A percentile compares a stretch with the other conserved stretches of the same genome.
phyloP scores from a whole-genome alignment of 805 yeast species.

The Maudiozyma barnettii region DNA sequence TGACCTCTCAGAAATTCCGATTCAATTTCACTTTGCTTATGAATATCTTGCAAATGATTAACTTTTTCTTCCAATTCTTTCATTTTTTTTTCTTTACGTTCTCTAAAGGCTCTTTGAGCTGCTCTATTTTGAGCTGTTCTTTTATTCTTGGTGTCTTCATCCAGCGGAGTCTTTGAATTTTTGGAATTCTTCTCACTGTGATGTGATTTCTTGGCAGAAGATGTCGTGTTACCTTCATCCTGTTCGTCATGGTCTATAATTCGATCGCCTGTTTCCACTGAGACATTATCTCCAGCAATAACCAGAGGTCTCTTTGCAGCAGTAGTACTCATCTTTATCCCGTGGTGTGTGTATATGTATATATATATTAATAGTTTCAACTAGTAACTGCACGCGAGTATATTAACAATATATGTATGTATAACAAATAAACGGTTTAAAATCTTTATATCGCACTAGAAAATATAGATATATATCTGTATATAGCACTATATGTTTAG shows the following conservation, averaged over 20 bases:
- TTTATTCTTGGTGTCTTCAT: slow-evolving; percentile 74
- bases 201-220: background rate
- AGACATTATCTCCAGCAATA: background rate
- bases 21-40: slow-evolving; percentile 60
- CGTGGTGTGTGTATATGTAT: no score
- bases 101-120: slow-evolving; percentile 94
- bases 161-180: slow-evolving; percentile 66
- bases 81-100: slow-evolving; percentile 81
- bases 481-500: no score
- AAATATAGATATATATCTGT: no score
- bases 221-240: background rate
- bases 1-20: slow-evolving; percentile 66
- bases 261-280: background rate
- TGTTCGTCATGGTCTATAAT: background rate
- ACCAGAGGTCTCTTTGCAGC: slow-evolving; percentile 1
- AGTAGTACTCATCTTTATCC: background rate
- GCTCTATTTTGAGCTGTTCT: slow-evolving; percentile 95
- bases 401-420: no score
- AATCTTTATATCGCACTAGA: no score
- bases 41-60: slow-evolving; percentile 58
- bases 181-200: background rate
- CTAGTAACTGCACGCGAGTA: no score
- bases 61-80: slow-evolving; percentile 80
- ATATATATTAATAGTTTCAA: no score
- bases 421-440: no score